phyloP scores from a whole-genome alignment of 2,329 filamentous ascomycete species.

The Penicillium fuscoglaucum region DNA sequence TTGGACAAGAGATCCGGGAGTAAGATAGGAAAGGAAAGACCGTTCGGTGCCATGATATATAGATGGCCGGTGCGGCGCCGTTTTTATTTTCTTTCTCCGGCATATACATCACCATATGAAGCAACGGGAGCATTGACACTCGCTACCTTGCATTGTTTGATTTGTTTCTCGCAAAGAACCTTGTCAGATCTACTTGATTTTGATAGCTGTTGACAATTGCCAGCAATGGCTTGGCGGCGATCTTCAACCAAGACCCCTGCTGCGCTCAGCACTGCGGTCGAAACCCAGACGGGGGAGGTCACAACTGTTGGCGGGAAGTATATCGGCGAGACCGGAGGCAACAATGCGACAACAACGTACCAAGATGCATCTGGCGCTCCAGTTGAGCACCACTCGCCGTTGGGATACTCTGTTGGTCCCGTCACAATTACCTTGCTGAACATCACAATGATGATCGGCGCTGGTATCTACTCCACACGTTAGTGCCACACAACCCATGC shows the following conservation, averaged over 20 bases:
- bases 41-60: neutral
- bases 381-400: conserved; percentile 57
- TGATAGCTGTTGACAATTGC: neutral
- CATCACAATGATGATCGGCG: conserved; percentile 63
- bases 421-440: conserved; percentile 61
- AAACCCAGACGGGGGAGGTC: neutral
- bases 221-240: neutral
- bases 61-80: neutral
- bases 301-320: neutral
- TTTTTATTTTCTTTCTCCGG: neutral
- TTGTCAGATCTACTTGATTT: neutral
- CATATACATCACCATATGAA: neutral
- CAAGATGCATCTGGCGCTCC: conserved; percentile 64
- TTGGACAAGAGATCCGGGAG: neutral
- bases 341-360: conserved; percentile 53
- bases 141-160: neutral
- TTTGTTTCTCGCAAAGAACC: neutral
- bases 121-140: neutral
- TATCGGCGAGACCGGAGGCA: conserved; percentile 30
- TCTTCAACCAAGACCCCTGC: neutral
- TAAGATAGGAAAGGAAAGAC: neutral
- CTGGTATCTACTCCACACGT: conserved; percentile 64
- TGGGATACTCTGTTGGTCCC: conserved; percentile 60
- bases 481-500: conserved; percentile 29
- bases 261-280: neutral